These are phyloP conservation scores for Trypanosoma platydactyli DNA, from an alignment of 208 protist genomes.

Conservation along the genomic window DNA sequence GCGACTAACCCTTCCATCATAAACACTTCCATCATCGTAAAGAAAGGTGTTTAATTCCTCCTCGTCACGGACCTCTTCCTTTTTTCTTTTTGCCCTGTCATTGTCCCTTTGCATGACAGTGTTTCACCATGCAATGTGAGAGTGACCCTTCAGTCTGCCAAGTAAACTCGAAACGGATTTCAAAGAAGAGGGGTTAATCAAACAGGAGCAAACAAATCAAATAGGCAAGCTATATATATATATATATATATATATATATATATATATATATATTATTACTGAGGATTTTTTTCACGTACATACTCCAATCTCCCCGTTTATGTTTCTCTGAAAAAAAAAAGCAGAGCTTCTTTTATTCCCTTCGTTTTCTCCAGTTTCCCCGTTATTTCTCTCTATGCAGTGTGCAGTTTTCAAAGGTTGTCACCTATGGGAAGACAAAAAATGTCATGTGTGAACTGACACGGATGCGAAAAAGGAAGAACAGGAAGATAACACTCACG, in stretches of 20 bases:
- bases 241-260: conserved; percentile 14
- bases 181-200: not conserved
- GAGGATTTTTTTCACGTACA: not conserved
- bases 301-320: not conserved
- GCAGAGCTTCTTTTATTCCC: not conserved
- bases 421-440: conserved; percentile 40
- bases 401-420: not conserved
- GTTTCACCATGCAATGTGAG: not conserved
- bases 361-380: not conserved
- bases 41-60: conserved; percentile 49
- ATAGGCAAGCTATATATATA: not conserved
- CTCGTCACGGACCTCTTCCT: conserved; percentile 63
- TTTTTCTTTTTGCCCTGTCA: conserved; percentile 45
- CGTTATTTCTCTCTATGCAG: not conserved
- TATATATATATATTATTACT: not conserved
- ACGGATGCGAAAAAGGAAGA: conserved; percentile 63
- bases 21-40: conserved; percentile 68
- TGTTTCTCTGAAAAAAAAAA: not conserved
- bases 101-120: conserved; percentile 21
- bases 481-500: conserved; percentile 43
- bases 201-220: not conserved
- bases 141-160: no score
- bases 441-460: conserved; percentile 52
- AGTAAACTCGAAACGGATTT: not conserved
- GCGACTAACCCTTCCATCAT: conserved; percentile 44